phyloP scores from a whole-genome alignment of 805 yeast genomes.

The Hanseniaspora mollemarum region DNA sequence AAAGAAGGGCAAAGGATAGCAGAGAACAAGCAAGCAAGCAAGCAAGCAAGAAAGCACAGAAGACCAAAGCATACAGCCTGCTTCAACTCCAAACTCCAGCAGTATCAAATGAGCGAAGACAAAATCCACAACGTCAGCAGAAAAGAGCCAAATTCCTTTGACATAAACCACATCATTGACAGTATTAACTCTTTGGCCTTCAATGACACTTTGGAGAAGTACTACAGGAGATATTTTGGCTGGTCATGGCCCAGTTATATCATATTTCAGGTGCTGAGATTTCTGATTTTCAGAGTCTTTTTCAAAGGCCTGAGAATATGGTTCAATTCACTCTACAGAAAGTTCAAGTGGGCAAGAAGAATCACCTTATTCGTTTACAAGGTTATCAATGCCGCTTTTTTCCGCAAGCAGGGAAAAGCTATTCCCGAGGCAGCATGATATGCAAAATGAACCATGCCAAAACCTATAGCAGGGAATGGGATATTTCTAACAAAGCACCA shows the following conservation, averaged over 20 bases:
- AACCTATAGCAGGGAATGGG: no score
- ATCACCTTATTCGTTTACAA: conserved; percentile 3
- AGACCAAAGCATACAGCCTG: no score
- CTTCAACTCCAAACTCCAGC: no score
- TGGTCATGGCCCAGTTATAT: conserved; percentile 12
- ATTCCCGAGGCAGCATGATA: not conserved
- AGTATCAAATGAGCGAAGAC: not conserved
- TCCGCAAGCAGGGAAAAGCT: not conserved
- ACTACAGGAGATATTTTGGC: conserved; percentile 10
- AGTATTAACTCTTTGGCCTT: not conserved
- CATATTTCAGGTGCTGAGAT: not conserved
- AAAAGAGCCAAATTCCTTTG: not conserved
- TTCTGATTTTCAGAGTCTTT: not conserved
- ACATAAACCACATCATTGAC: not conserved
- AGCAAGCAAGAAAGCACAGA: no score
- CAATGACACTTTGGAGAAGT: not conserved
- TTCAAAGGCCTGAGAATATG: not conserved
- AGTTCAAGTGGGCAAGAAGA: conserved; percentile 8
- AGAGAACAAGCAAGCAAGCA: no score
- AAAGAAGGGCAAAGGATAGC: no score
- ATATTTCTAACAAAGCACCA: no score
- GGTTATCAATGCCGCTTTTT: not conserved
- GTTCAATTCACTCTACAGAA: conserved; percentile 5
- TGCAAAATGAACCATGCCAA: no score
- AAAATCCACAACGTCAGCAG: not conserved